Evolutionary conservation across 2,329 filamentous ascomycete genomes (phyloP).

Genomic region (Penicillium concentricum): DNA sequence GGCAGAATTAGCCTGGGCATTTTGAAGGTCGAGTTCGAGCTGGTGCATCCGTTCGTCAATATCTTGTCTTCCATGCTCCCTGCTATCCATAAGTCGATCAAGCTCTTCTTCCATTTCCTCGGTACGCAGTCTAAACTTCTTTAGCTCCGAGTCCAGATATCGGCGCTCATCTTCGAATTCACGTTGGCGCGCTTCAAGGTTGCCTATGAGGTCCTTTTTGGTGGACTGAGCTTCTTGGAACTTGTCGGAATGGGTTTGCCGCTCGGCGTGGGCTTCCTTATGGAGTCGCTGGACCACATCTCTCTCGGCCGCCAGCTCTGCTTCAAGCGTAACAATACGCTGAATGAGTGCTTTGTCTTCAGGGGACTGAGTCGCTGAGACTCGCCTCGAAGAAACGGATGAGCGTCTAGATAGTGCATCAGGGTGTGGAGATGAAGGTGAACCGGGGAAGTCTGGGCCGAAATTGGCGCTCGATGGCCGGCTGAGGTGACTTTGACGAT

Average conservation of each 20-base stretch:
- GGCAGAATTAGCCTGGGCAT: constrained; percentile 49
- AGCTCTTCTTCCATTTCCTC: constrained; percentile 93
- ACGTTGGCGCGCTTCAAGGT: constrained; percentile 86
- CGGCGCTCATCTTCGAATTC: constrained; percentile 86
- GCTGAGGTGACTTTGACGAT: constrained; percentile 68
- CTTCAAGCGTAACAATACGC: constrained; percentile 68
- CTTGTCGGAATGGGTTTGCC: constrained; percentile 63
- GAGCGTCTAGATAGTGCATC: constrained; percentile 55
- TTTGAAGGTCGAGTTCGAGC: constrained; percentile 70
- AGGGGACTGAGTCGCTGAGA: constrained; percentile 58
- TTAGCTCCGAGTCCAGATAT: constrained; percentile 77
- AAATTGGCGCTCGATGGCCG: constrained; percentile 55
- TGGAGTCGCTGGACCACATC: constrained; percentile 66
- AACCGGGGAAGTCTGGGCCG: constrained; percentile 41
- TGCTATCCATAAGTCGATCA: constrained; percentile 76
- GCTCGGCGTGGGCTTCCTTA: constrained; percentile 63
- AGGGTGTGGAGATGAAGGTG: constrained; percentile 43
- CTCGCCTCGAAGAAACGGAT: constrained; percentile 60
- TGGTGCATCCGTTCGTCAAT: constrained; percentile 67
- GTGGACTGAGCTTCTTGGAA: constrained; percentile 85
- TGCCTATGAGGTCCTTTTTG: constrained; percentile 90
- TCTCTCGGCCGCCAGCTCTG: constrained; percentile 72
- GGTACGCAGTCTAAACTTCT: constrained; percentile 69
- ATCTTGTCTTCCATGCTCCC: constrained; percentile 74
- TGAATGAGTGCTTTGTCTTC: constrained; percentile 63